phyloP scores from a whole-genome alignment of 2,329 filamentous ascomycete species.

The Colletotrichum destructivum region DNA sequence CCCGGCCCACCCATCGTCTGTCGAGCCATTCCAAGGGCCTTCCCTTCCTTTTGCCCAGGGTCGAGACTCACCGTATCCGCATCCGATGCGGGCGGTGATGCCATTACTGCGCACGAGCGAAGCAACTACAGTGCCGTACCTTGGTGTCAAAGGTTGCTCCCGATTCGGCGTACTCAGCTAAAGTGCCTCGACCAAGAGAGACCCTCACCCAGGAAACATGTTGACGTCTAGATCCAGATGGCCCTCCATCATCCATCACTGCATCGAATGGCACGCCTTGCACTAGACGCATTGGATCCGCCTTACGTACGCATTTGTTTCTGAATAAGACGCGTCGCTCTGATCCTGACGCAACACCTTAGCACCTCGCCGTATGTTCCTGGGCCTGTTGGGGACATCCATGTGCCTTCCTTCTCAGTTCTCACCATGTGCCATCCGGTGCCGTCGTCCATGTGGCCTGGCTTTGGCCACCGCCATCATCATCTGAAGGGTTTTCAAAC shows the following conservation, averaged over 20 bases:
- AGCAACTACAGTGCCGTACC: background rate
- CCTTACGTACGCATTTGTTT: conserved; percentile 39
- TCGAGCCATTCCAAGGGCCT: conserved; percentile 6
- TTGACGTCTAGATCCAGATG: conserved; percentile 15
- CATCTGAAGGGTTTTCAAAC: background rate
- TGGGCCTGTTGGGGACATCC: background rate
- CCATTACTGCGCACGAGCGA: conserved; percentile 20
- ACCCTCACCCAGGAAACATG: background rate
- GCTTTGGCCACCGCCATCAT: conserved; percentile 8
- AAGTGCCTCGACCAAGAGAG: background rate
- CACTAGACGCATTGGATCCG: conserved; percentile 11
- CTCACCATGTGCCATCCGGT: no score
- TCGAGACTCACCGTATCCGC: conserved; percentile 8
- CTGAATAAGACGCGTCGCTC: conserved; percentile 18
- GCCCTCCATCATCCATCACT: conserved; percentile 16
- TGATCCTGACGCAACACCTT: background rate
- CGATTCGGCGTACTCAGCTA: background rate
- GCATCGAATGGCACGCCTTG: conserved; percentile 35
- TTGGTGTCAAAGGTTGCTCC: background rate
- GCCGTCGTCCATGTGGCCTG: background rate
- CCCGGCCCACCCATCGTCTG: background rate
- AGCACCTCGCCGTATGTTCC: background rate
- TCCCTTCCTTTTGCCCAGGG: background rate
- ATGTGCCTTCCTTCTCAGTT: background rate
- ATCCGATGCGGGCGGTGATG: conserved; percentile 28